Conservation (phyloP, 176 grass and related monocot species). For the Neostapfia colusana region DNA sequence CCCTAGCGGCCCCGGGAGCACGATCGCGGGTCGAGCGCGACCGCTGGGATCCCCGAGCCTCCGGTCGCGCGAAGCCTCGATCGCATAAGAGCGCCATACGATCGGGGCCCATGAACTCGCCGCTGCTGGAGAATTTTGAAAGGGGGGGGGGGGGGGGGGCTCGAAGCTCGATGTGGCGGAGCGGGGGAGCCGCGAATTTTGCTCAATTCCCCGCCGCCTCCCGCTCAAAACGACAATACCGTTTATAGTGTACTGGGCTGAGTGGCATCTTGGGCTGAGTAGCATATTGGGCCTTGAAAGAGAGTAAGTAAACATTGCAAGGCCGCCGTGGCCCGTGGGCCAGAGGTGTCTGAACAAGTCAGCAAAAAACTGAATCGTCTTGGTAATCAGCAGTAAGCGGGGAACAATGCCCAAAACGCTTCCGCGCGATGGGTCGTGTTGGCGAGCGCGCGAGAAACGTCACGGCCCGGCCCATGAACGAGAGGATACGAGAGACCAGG, state of each 20-base stretch:
- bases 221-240: conserved; percentile 32
- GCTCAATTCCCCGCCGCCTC: not conserved
- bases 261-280: not conserved
- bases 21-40: not conserved
- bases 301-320: not conserved
- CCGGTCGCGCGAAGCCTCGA: not conserved
- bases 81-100: conserved; percentile 12
- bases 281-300: not conserved
- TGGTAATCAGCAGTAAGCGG: too few relatives aligned
- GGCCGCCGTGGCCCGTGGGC: too few relatives aligned
- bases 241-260: not conserved
- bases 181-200: conserved; percentile 12
- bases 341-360: too few relatives aligned
- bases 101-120: not conserved
- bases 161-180: not conserved
- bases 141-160: too few relatives aligned
- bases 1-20: conserved; percentile 27
- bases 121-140: not conserved
- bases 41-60: not conserved
- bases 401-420: too few relatives aligned
- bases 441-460: too few relatives aligned
- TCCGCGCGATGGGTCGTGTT: too few relatives aligned
- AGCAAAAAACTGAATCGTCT: too few relatives aligned
- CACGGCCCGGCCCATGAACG: too few relatives aligned
- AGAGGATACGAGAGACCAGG: too few relatives aligned